phyloP scores from a whole-genome alignment of 768 basidiomycete genomes.

The Tylopilus sp. region DNA sequence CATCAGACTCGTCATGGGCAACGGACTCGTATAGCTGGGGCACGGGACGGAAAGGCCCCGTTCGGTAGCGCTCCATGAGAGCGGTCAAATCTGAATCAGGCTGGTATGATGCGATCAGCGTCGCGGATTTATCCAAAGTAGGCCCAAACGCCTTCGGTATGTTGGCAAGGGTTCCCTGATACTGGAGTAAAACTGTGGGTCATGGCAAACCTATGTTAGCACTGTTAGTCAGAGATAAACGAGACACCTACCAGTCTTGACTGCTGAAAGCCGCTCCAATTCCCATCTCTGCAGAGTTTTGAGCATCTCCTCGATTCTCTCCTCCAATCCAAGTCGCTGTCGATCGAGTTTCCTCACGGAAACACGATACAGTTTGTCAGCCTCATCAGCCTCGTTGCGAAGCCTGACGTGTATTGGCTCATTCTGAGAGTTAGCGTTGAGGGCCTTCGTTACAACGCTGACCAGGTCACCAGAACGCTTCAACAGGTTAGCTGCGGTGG shows the following conservation, averaged over 20 bases:
- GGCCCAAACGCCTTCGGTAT: slow-evolving; percentile 65
- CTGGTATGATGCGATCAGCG: slow-evolving; percentile 79
- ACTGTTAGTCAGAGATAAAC: not conserved
- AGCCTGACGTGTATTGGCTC: slow-evolving; percentile 71
- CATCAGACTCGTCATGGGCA: slow-evolving; percentile 77
- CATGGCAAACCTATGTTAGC: no score
- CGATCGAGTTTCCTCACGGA: slow-evolving; percentile 81
- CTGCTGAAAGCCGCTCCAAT: slow-evolving; percentile 71
- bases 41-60: slow-evolving; percentile 86
- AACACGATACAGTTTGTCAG: slow-evolving; percentile 75
- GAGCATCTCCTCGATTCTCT: slow-evolving; percentile 78
- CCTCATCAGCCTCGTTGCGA: slow-evolving; percentile 74
- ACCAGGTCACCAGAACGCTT: slow-evolving; percentile 70
- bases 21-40: slow-evolving; percentile 87
- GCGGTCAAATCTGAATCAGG: slow-evolving; percentile 85
- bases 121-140: slow-evolving; percentile 64
- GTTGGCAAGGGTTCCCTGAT: slow-evolving; percentile 74
- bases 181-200: slow-evolving; percentile 71
- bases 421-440: slow-evolving; percentile 42
- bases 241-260: slow-evolving; percentile 67
- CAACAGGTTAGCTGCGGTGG: slow-evolving; percentile 42
- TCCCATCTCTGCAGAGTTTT: slow-evolving; percentile 85
- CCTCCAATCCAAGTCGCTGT: slow-evolving; percentile 82
- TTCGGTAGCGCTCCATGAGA: slow-evolving; percentile 89
- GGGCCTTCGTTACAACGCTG: slow-evolving; percentile 68